A percentile compares a stretch with the other conserved stretches of the same genome.
phyloP scores from a whole-genome alignment of 345 rosid genomes.

The Aquilaria malaccensis region DNA sequence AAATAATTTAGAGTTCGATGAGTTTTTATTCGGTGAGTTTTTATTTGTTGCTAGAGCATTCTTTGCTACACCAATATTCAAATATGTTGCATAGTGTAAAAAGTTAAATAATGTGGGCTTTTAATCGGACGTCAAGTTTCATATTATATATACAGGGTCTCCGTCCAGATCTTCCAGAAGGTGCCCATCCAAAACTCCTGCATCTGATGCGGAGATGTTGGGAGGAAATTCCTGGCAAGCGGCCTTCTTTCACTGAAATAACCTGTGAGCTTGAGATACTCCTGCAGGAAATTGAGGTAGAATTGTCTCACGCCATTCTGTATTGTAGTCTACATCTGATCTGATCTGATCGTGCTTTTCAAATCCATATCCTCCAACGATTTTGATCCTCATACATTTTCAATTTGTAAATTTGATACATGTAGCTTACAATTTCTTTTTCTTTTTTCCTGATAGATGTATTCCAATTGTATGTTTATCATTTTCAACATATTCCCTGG shows the following conservation, averaged over 20 bases:
- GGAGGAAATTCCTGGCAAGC: conserved; percentile 41
- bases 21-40: background rate
- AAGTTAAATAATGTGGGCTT: background rate
- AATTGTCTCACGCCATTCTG: background rate
- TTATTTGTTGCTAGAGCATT: background rate
- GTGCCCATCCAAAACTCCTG: conserved; percentile 41
- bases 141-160: conserved; percentile 39
- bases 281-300: conserved; percentile 42
- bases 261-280: conserved; percentile 46
- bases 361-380: background rate
- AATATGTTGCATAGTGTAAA: background rate
- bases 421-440: too few species aligned
- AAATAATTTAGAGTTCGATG: too few species aligned
- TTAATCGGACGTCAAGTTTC: background rate
- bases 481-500: too few species aligned
- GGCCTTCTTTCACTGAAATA: conserved; percentile 57
- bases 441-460: too few species aligned
- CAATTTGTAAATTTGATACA: too few species aligned
- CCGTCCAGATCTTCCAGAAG: conserved; percentile 54
- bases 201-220: conserved; percentile 70
- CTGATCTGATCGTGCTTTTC: background rate
- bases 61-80: background rate
- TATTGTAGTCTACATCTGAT: background rate
- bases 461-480: too few species aligned
- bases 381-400: too few species aligned